Evolutionary conservation across 805 yeast genomes (phyloP).

Genomic region (Ogataea henricii): DNA sequence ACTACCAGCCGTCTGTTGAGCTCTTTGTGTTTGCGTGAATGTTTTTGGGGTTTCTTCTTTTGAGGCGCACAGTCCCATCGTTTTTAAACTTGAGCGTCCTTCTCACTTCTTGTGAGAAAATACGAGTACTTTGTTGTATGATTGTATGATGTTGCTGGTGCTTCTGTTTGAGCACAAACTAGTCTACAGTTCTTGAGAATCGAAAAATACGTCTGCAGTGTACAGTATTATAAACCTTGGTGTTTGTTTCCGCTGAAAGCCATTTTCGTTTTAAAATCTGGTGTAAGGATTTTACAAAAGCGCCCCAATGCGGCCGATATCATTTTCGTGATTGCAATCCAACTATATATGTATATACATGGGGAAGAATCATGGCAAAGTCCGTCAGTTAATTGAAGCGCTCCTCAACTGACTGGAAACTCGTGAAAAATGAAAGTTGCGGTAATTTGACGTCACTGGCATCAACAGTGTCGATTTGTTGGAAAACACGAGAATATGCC

Average conservation of each 20-base stretch:
- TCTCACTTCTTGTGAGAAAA: too few species aligned
- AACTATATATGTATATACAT: neutral
- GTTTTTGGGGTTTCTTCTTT: slow-evolving; percentile 20
- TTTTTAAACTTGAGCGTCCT: too few species aligned
- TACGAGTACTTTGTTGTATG: too few species aligned
- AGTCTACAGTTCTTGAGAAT: too few species aligned
- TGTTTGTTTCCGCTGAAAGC: neutral
- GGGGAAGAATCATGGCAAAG: neutral
- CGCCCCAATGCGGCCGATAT: too few species aligned
- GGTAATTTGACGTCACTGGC: slow-evolving; percentile 40
- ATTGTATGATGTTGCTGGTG: neutral
- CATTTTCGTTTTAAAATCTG: neutral
- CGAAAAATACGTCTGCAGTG: too few species aligned
- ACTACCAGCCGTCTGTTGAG: slow-evolving; percentile 6
- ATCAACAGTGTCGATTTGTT: slow-evolving; percentile 36
- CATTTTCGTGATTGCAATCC: too few species aligned
- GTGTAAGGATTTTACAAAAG: slow-evolving; percentile 8
- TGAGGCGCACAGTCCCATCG: slow-evolving; percentile 32
- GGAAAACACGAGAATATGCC: slow-evolving; percentile 37
- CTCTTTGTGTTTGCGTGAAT: slow-evolving; percentile 3
- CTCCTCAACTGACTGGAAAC: slow-evolving; percentile 13
- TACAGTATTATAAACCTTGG: neutral
- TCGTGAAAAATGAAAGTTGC: slow-evolving; percentile 30
- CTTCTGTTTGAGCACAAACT: too few species aligned
- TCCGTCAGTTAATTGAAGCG: neutral